Percentiles rank a stretch among this genome's conserved stretches.
phyloP scores from a whole-genome alignment of 73 alveolate genomes.

The Halteria grandinella region DNA sequence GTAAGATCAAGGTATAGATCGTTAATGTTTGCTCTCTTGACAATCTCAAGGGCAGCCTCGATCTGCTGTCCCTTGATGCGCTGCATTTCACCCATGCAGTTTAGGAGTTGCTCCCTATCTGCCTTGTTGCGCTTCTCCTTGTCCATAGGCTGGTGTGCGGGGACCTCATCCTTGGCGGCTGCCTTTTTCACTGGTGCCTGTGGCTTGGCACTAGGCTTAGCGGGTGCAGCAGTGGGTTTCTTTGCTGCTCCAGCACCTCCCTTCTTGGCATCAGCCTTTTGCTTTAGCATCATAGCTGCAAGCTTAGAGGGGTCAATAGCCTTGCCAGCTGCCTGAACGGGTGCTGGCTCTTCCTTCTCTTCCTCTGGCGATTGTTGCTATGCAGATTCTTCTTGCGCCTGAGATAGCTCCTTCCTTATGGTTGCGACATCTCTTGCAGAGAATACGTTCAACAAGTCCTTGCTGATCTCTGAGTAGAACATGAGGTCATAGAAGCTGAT shows the following conservation, averaged over 20 bases:
- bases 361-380: slow-evolving; percentile 10
- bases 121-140: slow-evolving; percentile 33
- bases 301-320: slow-evolving; percentile 43
- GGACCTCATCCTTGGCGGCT: slow-evolving; percentile 7
- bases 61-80: background rate
- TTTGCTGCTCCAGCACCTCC: slow-evolving; percentile 45
- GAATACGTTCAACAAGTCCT: slow-evolving; percentile 35
- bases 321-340: slow-evolving; percentile 9
- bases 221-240: slow-evolving; percentile 35
- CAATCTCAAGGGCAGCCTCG: slow-evolving; percentile 17
- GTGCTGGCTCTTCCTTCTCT: slow-evolving; percentile 8
- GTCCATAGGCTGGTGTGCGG: slow-evolving; percentile 26
- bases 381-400: slow-evolving; percentile 4
- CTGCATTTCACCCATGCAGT: slow-evolving; percentile 4
- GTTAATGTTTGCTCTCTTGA: slow-evolving; percentile 27
- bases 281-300: slow-evolving; percentile 30
- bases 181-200: slow-evolving; percentile 25
- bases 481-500: slow-evolving; percentile 53
- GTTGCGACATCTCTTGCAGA: background rate
- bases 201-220: slow-evolving; percentile 20
- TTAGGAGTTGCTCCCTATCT: slow-evolving; percentile 21
- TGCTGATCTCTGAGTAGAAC: slow-evolving; percentile 52
- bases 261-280: slow-evolving; percentile 22
- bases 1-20: slow-evolving; percentile 45
- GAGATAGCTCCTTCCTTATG: background rate